Evolutionary conservation across 2,329 filamentous ascomycete species (phyloP).

Genomic region (Sporothrix sp.): DNA sequence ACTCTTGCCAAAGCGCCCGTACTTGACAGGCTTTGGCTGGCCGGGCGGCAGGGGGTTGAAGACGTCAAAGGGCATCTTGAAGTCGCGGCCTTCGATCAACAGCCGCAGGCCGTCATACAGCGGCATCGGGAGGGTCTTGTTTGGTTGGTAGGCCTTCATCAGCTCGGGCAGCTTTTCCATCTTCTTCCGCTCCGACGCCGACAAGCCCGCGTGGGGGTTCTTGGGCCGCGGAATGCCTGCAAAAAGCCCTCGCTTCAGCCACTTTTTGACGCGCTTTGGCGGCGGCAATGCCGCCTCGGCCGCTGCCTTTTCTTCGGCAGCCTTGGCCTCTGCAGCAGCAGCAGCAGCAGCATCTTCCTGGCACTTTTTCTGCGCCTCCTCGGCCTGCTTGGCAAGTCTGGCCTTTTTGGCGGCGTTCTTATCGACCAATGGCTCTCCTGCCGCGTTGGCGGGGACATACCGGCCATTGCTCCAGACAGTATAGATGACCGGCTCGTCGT

Average conservation of each 20-base stretch:
- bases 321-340: conserved; percentile 7
- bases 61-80: conserved; percentile 80
- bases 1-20: conserved; percentile 88
- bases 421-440: conserved; percentile 28
- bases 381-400: conserved; percentile 16
- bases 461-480: conserved; percentile 59
- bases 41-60: conserved; percentile 79
- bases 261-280: conserved; percentile 56
- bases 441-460: conserved; percentile 35
- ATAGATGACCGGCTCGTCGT: conserved; percentile 46
- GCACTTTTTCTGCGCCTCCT: conserved; percentile 21
- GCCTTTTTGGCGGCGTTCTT: conserved; percentile 20
- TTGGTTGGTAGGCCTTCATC: conserved; percentile 37
- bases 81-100: conserved; percentile 65
- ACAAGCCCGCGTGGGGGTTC: conserved; percentile 40
- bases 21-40: conserved; percentile 86
- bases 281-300: conserved; percentile 25
- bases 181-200: conserved; percentile 40
- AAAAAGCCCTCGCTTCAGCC: conserved; percentile 74
- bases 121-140: conserved; percentile 58
- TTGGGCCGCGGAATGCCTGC: conserved; percentile 60
- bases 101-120: conserved; percentile 68
- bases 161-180: conserved; percentile 39
- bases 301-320: conserved; percentile 20
- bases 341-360: conserved; percentile 21